Evolutionary conservation across 495 filamentous ascomycete genomes (phyloP), one percentile per base, ranked within the genome.

Genomic region (Cenococcum geophilum): DNA sequence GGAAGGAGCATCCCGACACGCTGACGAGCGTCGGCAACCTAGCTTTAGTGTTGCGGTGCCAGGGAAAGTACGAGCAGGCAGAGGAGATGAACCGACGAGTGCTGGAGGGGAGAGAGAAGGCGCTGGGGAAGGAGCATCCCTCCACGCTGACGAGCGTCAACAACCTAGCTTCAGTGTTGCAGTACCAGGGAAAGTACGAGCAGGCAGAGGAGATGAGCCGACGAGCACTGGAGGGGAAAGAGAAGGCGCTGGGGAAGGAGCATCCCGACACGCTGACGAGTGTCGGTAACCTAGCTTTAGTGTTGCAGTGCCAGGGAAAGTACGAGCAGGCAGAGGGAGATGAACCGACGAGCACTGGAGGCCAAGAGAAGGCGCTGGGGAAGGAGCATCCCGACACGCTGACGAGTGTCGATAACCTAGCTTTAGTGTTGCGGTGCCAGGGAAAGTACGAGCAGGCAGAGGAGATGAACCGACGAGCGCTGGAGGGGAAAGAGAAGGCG

Each of bases 31-130:
- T 62, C 18, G 25, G 18, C 12, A 51, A 50, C 18, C 18, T 59
- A 18, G 55, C 36, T 25, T 53, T 23, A 18, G 40, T 51, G 27
- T 60, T 55, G 35, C 11, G 34, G 25, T 32, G 25, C 5, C 56
- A 64, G 40, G 67, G 60, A 35, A 57, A 57, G 37, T 58, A n/a
- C 12, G 58, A 57, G 54, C 51, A 69, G 61, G 66, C 67, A 12
- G 67, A 68, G 18, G 14, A 53, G 16, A n/a, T 53, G n/a, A 16
- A 5, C 14, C 16, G 16, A 2, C 50, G 23, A 25, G 50, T 22
- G 22, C 14, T 53, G 16, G 50, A n/a, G 22, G 27, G 16, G 14
- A 5, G 22, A 3, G 16, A 23, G 50, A 53, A 34, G 50, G 27
- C 6, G 27, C 27, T 32, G 6, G 27, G 27, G 27, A 32, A 3